Base-by-base conservation (phyloP, 2,329 filamentous ascomycete genomes). In the Alternaria gansuensis region DNA sequence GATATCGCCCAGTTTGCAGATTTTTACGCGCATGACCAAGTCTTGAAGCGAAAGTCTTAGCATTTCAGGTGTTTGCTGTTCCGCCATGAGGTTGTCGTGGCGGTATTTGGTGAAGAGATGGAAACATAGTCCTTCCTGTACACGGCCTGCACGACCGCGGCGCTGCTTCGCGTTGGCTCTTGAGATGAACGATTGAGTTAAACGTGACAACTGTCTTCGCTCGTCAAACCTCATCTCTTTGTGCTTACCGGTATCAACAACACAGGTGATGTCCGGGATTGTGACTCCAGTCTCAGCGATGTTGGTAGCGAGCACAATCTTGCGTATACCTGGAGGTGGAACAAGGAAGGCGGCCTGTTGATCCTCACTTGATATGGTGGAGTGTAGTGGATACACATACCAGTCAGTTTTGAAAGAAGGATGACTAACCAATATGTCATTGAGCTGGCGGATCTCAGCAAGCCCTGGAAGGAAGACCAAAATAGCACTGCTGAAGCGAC, bases 271-370 rank as follows among this genome's bases (percentile, higher is more conserved):
- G 74, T 99, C 95, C 1, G 95, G 95, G 65, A 99, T 99, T 0
- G 95, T 99, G 73, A 99, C 97, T 81, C 95, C 95, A 0, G 95
- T 99, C 77, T 99, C 95, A 4, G 95, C 95, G 75, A 99, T 99
- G 73, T 99, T 99, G 13, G 95, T 99, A 2, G 95, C 93, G 54
- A 99, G 85, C 2, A 99, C 94, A 64, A 99, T 95, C 80, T 99
- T 99, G 63, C 93, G 87, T 56, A 88, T 83, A 0, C 94, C 94
- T 3, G 83, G 84, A 1, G 93, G 92, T 5, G 95, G 95, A 0
- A 97, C 80, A 5, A 92, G 82, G 75, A 99, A 99, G 0, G 95
- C 95, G 33, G 90, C 89, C 77, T 99, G 94, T 75, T 99, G 95
- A 61, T 99, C 95, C 70, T 98, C 94, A 45, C 91, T 97, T 10